A percentile compares a stretch with the other conserved stretches of the same genome.
Evolutionary conservation across 2,329 filamentous ascomycete species (phyloP).

Genomic region (Penicillium verrucosum): DNA sequence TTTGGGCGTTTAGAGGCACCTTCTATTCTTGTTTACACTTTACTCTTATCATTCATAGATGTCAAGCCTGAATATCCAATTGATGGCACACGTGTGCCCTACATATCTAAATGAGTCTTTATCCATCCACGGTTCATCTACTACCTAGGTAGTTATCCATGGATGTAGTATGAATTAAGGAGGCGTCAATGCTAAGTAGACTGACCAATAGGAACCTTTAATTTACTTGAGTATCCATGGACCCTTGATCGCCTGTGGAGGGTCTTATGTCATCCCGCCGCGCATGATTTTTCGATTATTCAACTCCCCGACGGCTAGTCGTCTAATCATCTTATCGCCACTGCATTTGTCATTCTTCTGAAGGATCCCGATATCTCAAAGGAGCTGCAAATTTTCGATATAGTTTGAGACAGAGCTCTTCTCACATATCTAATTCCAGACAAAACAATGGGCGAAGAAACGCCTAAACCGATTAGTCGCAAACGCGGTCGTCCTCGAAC

Average conservation of each 20-base stretch:
- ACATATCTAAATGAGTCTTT: not conserved
- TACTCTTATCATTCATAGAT: not conserved
- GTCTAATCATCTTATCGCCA: not conserved
- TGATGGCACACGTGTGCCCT: not conserved
- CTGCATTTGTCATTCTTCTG: not conserved
- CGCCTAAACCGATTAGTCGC: constrained; percentile 14
- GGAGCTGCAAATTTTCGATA: not conserved
- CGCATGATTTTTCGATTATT: constrained; percentile 2
- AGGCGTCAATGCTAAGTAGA: not conserved
- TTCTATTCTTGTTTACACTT: constrained; percentile 10
- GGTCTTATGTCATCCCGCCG: not conserved
- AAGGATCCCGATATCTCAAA: not conserved
- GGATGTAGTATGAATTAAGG: not conserved
- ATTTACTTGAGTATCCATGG: not conserved
- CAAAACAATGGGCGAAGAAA: constrained; percentile 3
- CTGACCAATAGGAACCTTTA: not conserved
- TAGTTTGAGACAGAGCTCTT: not conserved
- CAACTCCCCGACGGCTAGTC: not conserved
- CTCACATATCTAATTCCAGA: not conserved
- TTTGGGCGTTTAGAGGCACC: constrained; percentile 11
- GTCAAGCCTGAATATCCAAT: not conserved
- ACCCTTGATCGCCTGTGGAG: not conserved
- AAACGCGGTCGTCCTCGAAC: constrained; percentile 26
- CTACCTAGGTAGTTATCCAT: too few relatives aligned
- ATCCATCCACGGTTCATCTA: not conserved